These are phyloP conservation scores for Eimeria acervulina DNA, from an alignment of 169 alveolate species.

Conservation along the genomic window DNA sequence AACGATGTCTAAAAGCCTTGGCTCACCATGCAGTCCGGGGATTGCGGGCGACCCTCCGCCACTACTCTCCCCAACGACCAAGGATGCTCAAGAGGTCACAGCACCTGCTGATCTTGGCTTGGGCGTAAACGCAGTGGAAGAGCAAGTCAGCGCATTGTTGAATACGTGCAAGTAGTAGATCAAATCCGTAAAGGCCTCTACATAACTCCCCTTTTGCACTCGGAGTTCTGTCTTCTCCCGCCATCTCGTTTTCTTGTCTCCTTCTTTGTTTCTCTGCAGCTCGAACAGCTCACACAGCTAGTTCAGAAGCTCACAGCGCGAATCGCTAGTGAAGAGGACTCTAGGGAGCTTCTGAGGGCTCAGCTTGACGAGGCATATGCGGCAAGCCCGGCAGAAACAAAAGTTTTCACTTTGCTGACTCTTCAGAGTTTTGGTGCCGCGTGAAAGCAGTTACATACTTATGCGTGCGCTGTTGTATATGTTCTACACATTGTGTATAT, in stretches of 20 bases:
- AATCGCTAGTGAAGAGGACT: slow-evolving; percentile 68
- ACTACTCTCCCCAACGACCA: not conserved
- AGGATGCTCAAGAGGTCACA: not conserved
- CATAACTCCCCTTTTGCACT: not conserved
- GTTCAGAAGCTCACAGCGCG: slow-evolving; percentile 74
- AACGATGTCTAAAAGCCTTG: slow-evolving; percentile 30
- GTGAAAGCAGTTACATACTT: not conserved
- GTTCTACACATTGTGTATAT: not conserved
- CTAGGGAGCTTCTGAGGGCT: slow-evolving; percentile 55
- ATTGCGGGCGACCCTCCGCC: not conserved
- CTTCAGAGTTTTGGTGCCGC: not conserved
- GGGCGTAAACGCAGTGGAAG: slow-evolving; percentile 68
- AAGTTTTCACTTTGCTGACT: not conserved
- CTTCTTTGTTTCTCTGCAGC: slow-evolving; percentile 28
- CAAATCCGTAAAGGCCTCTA: not conserved
- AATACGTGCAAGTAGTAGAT: not conserved
- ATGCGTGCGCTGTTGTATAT: not conserved
- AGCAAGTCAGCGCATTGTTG: slow-evolving; percentile 29
- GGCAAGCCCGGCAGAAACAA: slow-evolving; percentile 23
- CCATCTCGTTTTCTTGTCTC: not conserved
- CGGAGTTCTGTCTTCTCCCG: not conserved
- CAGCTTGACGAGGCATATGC: slow-evolving; percentile 80
- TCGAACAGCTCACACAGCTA: slow-evolving; percentile 70
- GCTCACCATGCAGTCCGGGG: not conserved
- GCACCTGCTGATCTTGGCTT: slow-evolving; percentile 61